Percentiles rank a stretch among this genome's conserved stretches.
phyloP scores from a whole-genome alignment of 1,139 yeast species.

The Blastobotrys niveus region DNA sequence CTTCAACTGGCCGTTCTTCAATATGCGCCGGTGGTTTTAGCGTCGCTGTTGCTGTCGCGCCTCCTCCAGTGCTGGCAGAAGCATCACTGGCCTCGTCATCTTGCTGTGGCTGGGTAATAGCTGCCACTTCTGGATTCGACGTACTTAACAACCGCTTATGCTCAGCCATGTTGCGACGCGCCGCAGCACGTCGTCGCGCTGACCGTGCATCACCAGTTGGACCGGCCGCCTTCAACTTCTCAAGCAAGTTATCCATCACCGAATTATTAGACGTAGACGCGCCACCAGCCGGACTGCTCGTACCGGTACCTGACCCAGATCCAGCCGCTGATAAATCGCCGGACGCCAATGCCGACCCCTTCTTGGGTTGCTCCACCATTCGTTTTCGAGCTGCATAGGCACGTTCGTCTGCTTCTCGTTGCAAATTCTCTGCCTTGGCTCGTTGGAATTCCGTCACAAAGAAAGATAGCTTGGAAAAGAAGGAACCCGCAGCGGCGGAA shows the following conservation, averaged over 20 bases:
- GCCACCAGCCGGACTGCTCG: background rate
- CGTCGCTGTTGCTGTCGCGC: background rate
- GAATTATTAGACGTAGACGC: constrained; percentile 27
- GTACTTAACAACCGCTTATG: constrained; percentile 21
- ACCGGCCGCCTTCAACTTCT: constrained; percentile 67
- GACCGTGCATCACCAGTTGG: constrained; percentile 69
- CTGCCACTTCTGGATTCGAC: constrained; percentile 12
- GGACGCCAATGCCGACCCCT: constrained; percentile 27
- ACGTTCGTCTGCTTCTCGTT: constrained; percentile 73
- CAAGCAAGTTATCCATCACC: constrained; percentile 69
- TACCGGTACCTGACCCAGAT: constrained; percentile 12
- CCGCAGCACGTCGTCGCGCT: constrained; percentile 76
- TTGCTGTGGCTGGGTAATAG: background rate
- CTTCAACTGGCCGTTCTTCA: constrained; percentile 2
- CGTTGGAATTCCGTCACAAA: constrained; percentile 71
- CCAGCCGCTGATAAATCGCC: constrained; percentile 21
- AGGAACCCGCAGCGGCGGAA: constrained; percentile 53
- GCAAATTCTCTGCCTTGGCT: constrained; percentile 69
- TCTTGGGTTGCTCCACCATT: constrained; percentile 46
- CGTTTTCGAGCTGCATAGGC: constrained; percentile 70
- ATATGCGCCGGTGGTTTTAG: constrained; percentile 11
- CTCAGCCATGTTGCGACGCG: constrained; percentile 41
- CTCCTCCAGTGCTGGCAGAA: background rate
- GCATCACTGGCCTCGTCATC: constrained; percentile 3
- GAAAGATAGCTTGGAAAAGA: constrained; percentile 66